These are phyloP conservation scores for Wickerhamiella musiphila DNA, from an alignment of 805 yeast species.

Conservation along the genomic window DNA sequence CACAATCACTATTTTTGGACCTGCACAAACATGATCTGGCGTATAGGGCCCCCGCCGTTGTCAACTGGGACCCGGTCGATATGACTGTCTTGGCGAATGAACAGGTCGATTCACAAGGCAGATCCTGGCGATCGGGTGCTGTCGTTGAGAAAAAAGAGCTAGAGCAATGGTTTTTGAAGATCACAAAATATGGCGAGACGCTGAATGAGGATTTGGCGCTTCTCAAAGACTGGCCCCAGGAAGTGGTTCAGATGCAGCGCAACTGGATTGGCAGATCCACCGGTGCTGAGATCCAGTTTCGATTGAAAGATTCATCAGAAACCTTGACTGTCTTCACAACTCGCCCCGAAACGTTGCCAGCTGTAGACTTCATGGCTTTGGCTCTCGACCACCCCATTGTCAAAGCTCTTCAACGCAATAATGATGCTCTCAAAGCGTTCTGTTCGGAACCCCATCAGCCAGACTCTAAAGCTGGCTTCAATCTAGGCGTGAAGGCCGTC, in stretches of 20 bases:
- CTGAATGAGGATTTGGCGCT: constrained; percentile 45
- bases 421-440: constrained; percentile 30
- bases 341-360: constrained; percentile 71
- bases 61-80: constrained; percentile 97
- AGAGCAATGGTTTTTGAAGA: constrained; percentile 88
- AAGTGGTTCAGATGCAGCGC: constrained; percentile 76
- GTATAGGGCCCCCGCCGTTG: constrained; percentile 69
- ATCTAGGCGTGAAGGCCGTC: constrained; percentile 25
- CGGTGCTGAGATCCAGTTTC: constrained; percentile 59
- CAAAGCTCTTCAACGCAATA: constrained; percentile 21
- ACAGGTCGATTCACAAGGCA: constrained; percentile 81
- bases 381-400: constrained; percentile 55
- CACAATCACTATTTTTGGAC: constrained; percentile 69
- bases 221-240: constrained; percentile 68
- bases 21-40: constrained; percentile 66
- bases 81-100: constrained; percentile 90
- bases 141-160: constrained; percentile 64
- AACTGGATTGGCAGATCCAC: constrained; percentile 87
- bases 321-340: constrained; percentile 57
- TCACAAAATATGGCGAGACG: constrained; percentile 61
- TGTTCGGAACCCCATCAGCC: constrained; percentile 21
- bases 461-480: constrained; percentile 44
- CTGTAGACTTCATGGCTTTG: constrained; percentile 70
- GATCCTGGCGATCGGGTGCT: constrained; percentile 96
- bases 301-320: no score